Evolutionary conservation across 805 yeast genomes (phyloP), one percentile per base, ranked within the genome.

Genomic region (Hanseniaspora clermontiae): DNA sequence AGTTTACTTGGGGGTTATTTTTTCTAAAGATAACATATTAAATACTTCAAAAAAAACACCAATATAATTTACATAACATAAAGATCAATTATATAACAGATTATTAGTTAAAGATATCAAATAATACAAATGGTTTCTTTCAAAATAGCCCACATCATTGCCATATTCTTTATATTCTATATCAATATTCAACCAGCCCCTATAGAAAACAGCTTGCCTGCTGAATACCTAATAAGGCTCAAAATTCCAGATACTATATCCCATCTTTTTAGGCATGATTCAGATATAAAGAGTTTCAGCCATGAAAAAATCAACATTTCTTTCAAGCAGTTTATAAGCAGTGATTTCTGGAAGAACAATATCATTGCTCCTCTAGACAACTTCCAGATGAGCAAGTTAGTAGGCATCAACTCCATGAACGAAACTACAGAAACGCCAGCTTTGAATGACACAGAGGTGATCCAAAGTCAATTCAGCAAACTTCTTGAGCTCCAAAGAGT

Each of bases 201-300:
- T 17, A 40, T 40, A 20, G 1, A 20, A 40, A 17, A 17, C 24
- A 40, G 14, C 12, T 17, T 40, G 5, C 27, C 43, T 10, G 61
- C 63, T 14, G 68, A 67, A 43, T 81, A 78, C 64, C 68, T 82
- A 36, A 75, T 82, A 1, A 76, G 80, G 17, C 71, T 82, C 58
- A 79, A 77, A 60, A 67, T 72, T 3, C 74, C 78, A 6, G 75
- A 71, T 50, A 69, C 82, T 1, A 61, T 79, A 7, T 42, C 54
- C 5, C 29, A 50, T 20, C 34, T 50, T 10, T 50, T 50, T 12
- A 65, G 70, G 1, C 75, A 75, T 61, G 43, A 40, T 1, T 40
- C 24, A 2, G 43, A 40, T 40, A 40, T 20, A 11, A 80, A 77
- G 49, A 64, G 72, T 10, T 69, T 60, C 47, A 60, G 66, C 4